These are phyloP conservation scores for Wickerhamomyces chaumierensis DNA, from an alignment of 805 yeast genomes.

Conservation along the genomic window DNA sequence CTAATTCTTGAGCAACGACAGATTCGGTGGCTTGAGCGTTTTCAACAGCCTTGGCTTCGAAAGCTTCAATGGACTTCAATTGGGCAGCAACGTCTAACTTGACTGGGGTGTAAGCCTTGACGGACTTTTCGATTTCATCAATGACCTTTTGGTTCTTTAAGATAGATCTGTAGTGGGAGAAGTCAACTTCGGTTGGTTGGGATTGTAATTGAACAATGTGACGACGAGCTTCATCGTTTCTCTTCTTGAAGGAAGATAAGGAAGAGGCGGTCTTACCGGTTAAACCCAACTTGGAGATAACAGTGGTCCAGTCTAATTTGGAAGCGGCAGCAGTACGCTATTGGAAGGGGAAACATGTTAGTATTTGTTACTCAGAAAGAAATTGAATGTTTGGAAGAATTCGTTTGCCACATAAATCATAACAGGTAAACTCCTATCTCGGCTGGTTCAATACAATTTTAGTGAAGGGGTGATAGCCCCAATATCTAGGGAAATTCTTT, in stretches of 20 bases:
- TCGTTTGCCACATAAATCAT: no score
- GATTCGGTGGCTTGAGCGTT: slow-evolving; percentile 91
- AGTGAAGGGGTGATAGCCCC: no score
- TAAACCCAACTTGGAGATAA: slow-evolving; percentile 78
- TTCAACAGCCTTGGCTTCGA: slow-evolving; percentile 90
- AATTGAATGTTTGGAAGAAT: no score
- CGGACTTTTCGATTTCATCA: slow-evolving; percentile 69
- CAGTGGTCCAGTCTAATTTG: slow-evolving; percentile 92
- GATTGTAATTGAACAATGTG: slow-evolving; percentile 56
- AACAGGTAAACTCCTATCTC: no score
- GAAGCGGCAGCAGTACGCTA: slow-evolving; percentile 47
- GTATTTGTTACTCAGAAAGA: slow-evolving; percentile 2
- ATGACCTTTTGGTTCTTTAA: slow-evolving; percentile 77
- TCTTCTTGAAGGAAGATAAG: slow-evolving; percentile 88
- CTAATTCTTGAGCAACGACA: slow-evolving; percentile 77
- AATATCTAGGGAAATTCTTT: no score
- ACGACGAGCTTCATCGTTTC: slow-evolving; percentile 96
- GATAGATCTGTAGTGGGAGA: slow-evolving; percentile 63
- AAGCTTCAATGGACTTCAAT: slow-evolving; percentile 82
- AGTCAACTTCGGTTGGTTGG: slow-evolving; percentile 74
- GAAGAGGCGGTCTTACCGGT: slow-evolving; percentile 87
- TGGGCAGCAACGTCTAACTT: slow-evolving; percentile 83
- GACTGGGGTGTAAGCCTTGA: slow-evolving; percentile 68
- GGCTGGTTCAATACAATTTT: no score
- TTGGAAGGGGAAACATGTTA: slow-evolving; percentile 19